Evolutionary conservation across 202 grass and related monocot genomes (phyloP).

Genomic region (Alloteropsis angusta): DNA sequence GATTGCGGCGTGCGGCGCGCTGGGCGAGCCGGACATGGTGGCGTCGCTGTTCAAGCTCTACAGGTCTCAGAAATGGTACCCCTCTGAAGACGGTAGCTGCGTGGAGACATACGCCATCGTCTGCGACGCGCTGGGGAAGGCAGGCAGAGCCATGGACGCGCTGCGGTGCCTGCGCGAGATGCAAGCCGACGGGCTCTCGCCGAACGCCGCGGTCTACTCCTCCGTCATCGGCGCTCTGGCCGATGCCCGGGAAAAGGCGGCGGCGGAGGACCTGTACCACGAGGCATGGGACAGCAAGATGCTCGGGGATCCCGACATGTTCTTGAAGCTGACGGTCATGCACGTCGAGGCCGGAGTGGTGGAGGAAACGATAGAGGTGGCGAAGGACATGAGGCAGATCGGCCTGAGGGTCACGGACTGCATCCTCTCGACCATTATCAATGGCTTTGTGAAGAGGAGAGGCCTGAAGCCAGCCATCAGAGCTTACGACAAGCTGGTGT

Average conservation of each 20-base stretch:
- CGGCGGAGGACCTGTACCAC: conserved; percentile 50
- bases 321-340: conserved; percentile 74
- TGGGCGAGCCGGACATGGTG: conserved; percentile 58
- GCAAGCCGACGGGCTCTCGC: conserved; percentile 48
- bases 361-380: conserved; percentile 48
- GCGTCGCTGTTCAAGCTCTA: conserved; percentile 53
- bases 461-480: conserved; percentile 64
- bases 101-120: conserved; percentile 48
- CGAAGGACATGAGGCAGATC: conserved; percentile 53
- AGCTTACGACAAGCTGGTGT: conserved; percentile 48
- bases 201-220: conserved; percentile 51
- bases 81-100: conserved; percentile 5
- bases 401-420: conserved; percentile 70
- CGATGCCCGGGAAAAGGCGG: conserved; percentile 41
- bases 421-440: conserved; percentile 69
- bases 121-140: conserved; percentile 52
- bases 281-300: conserved; percentile 54
- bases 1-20: conserved; percentile 44
- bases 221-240: conserved; percentile 60
- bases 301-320: conserved; percentile 67
- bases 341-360: conserved; percentile 49
- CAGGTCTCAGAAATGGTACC: conserved; percentile 44
- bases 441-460: conserved; percentile 69
- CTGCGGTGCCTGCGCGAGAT: conserved; percentile 67
- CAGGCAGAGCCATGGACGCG: conserved; percentile 50